Evolutionary conservation across 2,329 filamentous ascomycete genomes (phyloP).

Genomic region (Fusarium temperatum): DNA sequence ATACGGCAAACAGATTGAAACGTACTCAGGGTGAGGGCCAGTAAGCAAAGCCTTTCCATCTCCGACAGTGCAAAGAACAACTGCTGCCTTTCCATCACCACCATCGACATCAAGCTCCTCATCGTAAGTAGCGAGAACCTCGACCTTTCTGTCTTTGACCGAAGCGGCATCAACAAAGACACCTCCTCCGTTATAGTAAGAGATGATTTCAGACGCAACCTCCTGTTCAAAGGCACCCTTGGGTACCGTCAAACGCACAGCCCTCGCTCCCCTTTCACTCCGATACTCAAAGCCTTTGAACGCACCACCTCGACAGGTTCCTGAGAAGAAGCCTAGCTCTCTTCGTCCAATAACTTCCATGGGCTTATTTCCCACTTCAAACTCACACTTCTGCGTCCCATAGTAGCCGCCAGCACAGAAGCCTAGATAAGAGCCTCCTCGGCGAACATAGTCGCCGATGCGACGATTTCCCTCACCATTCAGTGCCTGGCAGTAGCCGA

Average conservation of each 20-base stretch:
- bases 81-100: slow-evolving; percentile 77
- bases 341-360: slow-evolving; percentile 87
- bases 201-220: slow-evolving; percentile 70
- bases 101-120: slow-evolving; percentile 80
- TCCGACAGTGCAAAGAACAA: slow-evolving; percentile 85
- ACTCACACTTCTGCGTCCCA: slow-evolving; percentile 82
- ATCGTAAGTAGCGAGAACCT: slow-evolving; percentile 83
- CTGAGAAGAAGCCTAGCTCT: slow-evolving; percentile 90
- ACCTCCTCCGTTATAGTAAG: slow-evolving; percentile 95
- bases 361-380: slow-evolving; percentile 80
- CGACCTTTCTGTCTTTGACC: slow-evolving; percentile 70
- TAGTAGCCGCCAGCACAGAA: slow-evolving; percentile 97
- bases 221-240: slow-evolving; percentile 65
- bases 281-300: slow-evolving; percentile 91
- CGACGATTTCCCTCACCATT: slow-evolving; percentile 88
- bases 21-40: slow-evolving; percentile 89
- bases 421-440: slow-evolving; percentile 86
- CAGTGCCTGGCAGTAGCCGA: slow-evolving; percentile 87
- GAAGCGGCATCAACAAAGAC: slow-evolving; percentile 84
- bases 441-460: slow-evolving; percentile 85
- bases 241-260: slow-evolving; percentile 72
- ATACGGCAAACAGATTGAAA: not conserved
- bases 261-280: slow-evolving; percentile 84
- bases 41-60: slow-evolving; percentile 82
- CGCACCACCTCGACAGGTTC: slow-evolving; percentile 83